phyloP scores from a whole-genome alignment of 768 basidiomycete genomes.

The Leccinum variicolor region DNA sequence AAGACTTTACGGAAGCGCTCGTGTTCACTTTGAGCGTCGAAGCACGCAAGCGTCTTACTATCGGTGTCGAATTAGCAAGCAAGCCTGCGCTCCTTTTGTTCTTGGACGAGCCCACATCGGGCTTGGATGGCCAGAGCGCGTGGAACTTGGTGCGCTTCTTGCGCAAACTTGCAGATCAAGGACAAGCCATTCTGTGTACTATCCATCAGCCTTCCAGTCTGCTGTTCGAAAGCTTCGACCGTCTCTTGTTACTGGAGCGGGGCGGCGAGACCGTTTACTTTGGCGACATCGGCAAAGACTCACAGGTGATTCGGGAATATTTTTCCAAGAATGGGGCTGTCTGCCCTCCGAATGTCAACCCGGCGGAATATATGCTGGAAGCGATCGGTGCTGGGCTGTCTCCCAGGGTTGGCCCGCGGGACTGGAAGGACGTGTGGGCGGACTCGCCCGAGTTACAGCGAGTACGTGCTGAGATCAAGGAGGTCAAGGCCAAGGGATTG shows the following conservation, averaged over 20 bases:
- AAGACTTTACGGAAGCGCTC: conserved; percentile 79
- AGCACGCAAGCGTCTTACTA: conserved; percentile 82
- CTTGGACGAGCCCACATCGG: conserved; percentile 49
- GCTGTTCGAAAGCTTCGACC: conserved; percentile 84
- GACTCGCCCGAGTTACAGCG: conserved; percentile 58
- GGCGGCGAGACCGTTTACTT: conserved; percentile 95
- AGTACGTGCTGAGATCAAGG: conserved; percentile 42
- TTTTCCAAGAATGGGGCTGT: conserved; percentile 67
- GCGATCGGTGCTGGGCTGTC: conserved; percentile 85
- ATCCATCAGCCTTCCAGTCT: conserved; percentile 87
- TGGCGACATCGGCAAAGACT: conserved; percentile 80
- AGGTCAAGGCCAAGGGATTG: conserved; percentile 47
- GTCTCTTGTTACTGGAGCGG: conserved; percentile 60
- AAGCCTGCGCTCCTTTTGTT: conserved; percentile 39
- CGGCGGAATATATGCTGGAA: conserved; percentile 75
- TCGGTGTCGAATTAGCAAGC: conserved; percentile 88
- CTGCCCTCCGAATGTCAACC: conserved; percentile 78
- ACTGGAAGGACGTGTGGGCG: conserved; percentile 87
- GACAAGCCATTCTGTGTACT: conserved; percentile 88
- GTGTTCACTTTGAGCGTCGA: conserved; percentile 67
- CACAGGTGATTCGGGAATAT: conserved; percentile 65
- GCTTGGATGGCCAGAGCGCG: conserved; percentile 63
- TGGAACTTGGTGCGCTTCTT: conserved; percentile 83
- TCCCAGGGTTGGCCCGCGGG: conserved; percentile 67
- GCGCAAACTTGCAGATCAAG: conserved; percentile 77